Evolutionary conservation across 148 eudicot genomes (phyloP).

Genomic region (Cornus florida): DNA sequence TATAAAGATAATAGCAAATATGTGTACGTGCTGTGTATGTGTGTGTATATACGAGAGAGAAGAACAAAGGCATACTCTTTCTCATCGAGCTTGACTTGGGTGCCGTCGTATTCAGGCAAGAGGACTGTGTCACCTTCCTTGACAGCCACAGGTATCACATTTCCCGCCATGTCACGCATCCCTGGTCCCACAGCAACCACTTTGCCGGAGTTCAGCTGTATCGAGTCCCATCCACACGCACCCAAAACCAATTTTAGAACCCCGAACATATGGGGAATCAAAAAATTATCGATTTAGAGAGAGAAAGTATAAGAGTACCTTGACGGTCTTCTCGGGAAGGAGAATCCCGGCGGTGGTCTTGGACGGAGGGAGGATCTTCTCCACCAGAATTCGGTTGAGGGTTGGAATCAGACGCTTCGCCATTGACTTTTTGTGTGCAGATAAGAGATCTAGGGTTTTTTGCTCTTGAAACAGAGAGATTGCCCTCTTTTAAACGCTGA

Average conservation of each 20-base stretch:
- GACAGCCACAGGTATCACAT: conserved; percentile 54
- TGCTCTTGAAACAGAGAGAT: background rate
- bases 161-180: conserved; percentile 43
- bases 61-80: conserved; percentile 50
- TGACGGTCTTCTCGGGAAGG: conserved; percentile 42
- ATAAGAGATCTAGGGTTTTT: background rate
- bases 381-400: conserved; percentile 42
- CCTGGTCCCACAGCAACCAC: conserved; percentile 91
- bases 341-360: conserved; percentile 44
- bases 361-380: conserved; percentile 41
- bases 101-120: conserved; percentile 86
- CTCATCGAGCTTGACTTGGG: conserved; percentile 76
- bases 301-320: conserved; percentile 18
- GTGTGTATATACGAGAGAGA: background rate
- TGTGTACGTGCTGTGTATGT: too few relatives aligned
- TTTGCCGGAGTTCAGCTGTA: conserved; percentile 79
- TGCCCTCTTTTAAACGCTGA: background rate
- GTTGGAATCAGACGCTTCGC: conserved; percentile 47
- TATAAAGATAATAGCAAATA: background rate
- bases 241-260: background rate
- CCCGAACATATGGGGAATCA: background rate
- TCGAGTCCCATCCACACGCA: background rate
- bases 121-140: conserved; percentile 90
- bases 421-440: conserved; percentile 10
- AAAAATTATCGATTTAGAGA: background rate